Conservation (phyloP, 768 basidiomycete species). For the Macrolepiota dolichaula region DNA sequence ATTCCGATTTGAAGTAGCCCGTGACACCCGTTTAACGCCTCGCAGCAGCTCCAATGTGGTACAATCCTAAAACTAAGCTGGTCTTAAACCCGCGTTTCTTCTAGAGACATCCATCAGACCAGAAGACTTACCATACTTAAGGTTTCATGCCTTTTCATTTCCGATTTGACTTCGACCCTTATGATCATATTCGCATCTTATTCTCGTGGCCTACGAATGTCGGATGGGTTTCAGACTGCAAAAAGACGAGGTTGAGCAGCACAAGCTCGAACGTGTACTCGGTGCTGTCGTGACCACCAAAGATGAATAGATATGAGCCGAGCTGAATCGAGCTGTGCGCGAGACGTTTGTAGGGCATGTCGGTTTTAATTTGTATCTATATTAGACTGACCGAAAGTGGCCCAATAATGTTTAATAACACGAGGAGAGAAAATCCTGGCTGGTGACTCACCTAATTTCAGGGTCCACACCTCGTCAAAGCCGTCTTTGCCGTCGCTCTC, state of each 20-base stretch:
- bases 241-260: conserved; percentile 89
- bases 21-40: too few species aligned
- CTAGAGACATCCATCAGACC: too few species aligned
- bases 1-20: too few species aligned
- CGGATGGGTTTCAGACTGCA: conserved; percentile 79
- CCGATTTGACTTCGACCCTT: too few species aligned
- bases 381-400: neutral
- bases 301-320: conserved; percentile 86
- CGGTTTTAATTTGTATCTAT: neutral
- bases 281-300: conserved; percentile 83
- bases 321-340: conserved; percentile 88
- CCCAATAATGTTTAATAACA: neutral
- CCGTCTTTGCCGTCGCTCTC: conserved; percentile 82
- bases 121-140: too few species aligned
- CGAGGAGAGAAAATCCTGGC: neutral
- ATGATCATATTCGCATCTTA: too few species aligned
- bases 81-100: too few species aligned
- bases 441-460: conserved; percentile 72
- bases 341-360: conserved; percentile 51
- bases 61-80: too few species aligned
- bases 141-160: too few species aligned
- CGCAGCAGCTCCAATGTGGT: too few species aligned
- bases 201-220: too few species aligned
- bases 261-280: conserved; percentile 74
- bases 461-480: conserved; percentile 81